Base-by-base conservation (phyloP, 2,329 filamentous ascomycete species). In the Trichoderma oligosporum region DNA sequence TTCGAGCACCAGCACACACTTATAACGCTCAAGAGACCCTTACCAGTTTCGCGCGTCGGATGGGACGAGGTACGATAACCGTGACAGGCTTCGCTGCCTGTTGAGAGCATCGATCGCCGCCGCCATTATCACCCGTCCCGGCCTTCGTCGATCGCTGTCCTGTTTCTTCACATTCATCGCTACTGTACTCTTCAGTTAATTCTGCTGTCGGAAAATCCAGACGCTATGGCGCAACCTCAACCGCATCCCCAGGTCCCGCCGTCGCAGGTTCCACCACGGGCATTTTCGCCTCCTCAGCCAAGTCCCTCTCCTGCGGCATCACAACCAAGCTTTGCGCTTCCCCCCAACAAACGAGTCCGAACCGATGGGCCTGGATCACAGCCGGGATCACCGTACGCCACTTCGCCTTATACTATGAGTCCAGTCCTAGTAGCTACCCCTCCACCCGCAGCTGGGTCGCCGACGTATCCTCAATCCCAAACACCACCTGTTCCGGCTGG, bases 361-460 rank as follows among this genome's bases (percentile, higher is more conserved):
- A 69, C 86, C 82, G 69, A 86, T 51, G 85, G 85, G 57, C 82
- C 85, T 31, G 74, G 79, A n/a, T 85, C 87, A 25, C 85, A 86
- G 63, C 85, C 86, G 58, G 78, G 76, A 49, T 88, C 84, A 31
- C 83, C 84, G 0, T 85, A 84, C 66, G 76, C 78, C 62, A 71
- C 75, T 64, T 78, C 82, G 61, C 73, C 79, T 64, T 82, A 78
- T 63, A 71, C 72, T 7, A 72, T 76, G 62, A 79, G 77, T 56
- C 80, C 80, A 18, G 70, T 69, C 36, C 66, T 74, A 22, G 67
- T 71, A 5, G 71, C 70, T 3, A 77, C 76, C 25, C 74, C 76
- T 9, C 71, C 71, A 18, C 70, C 73, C 41, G 65, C 70, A 3
- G 64, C 66, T 42, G 62, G 67, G 46, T 73, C 76, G 47, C 74